Percentiles rank a stretch among this genome's conserved stretches.
phyloP scores from a whole-genome alignment of 495 filamentous ascomycete species.

The Xylaria bambusicola region DNA sequence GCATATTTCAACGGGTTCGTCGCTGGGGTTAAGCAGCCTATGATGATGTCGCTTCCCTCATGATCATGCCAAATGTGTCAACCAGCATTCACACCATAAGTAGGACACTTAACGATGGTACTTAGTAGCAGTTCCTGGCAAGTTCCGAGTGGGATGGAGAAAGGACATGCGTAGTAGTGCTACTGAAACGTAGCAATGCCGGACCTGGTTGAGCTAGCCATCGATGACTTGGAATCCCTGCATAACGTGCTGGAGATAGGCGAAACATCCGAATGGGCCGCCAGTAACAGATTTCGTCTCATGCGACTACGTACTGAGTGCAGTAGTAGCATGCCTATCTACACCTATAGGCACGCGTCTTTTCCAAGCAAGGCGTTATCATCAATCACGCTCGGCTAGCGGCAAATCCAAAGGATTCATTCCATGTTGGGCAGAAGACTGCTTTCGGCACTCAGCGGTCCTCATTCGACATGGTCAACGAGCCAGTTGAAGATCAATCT shows the following conservation, averaged over 20 bases:
- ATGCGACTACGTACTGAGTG: neutral
- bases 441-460: too few relatives aligned
- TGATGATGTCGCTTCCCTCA: too few relatives aligned
- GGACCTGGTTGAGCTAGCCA: neutral
- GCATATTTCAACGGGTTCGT: too few relatives aligned
- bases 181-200: conserved; percentile 13
- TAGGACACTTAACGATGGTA: neutral
- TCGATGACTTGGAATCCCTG: neutral
- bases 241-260: conserved; percentile 20
- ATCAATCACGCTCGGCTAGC: neutral
- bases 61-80: too few relatives aligned
- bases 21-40: too few relatives aligned
- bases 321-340: too few relatives aligned
- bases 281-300: neutral
- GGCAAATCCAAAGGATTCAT: neutral
- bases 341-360: too few relatives aligned
- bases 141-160: neutral
- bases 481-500: conserved; percentile 10
- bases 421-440: too few relatives aligned
- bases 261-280: conserved; percentile 20
- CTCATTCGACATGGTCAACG: neutral
- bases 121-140: neutral
- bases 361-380: too few relatives aligned
- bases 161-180: neutral
- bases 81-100: too few relatives aligned